Evolutionary conservation across 129 eudicot genomes (phyloP), one percentile per base, ranked within the genome.

Genomic region (Centrapalus pauciflorus): DNA sequence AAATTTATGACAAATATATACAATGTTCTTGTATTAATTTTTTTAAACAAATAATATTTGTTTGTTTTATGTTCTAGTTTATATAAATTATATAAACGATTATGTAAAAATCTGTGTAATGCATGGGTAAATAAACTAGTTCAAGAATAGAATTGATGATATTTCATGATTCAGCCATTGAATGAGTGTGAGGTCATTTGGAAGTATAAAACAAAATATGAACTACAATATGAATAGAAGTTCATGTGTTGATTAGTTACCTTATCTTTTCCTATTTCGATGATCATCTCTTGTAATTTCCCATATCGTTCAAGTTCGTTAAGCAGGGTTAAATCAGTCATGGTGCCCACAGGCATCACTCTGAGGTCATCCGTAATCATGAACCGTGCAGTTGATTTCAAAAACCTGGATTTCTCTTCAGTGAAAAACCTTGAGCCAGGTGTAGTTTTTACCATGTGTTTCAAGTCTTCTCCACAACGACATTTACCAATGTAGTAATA

Each of bases 241-340:
- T 19, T 46, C 3, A 25, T 30, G 19, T 19, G 26, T 3, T 59
- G 23, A 25, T 28, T 57, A 28, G 19, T 58, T 60, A 76, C 80
- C 80, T 76, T 51, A 27, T 33, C 10, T 21, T 27, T 50, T 20
- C 80, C 70, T 35, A 76, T 8, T 1, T 8, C 25, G 35, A 43
- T 0, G 19, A 21, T 34, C 24, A 46, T 49, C 54, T 67, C 69
- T 63, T 77, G 56, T 46, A 77, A 35, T 30, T 16, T 54, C 38
- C 50, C 71, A 56, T 77, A 57, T 55, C 21, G 26, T 23, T 45
- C 75, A 59, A 50, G 32, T 29, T 26, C 49, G 17, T 29, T 49
- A 67, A 67, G 70, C 46, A 76, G 21, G 19, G 55, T n/a, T 49
- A 67, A 25, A 64, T 72, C 70, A 10, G 64, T 40, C 80, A 75